phyloP scores from a whole-genome alignment of 2,329 filamentous ascomycete species.

The Colletotrichum endophyticum region DNA sequence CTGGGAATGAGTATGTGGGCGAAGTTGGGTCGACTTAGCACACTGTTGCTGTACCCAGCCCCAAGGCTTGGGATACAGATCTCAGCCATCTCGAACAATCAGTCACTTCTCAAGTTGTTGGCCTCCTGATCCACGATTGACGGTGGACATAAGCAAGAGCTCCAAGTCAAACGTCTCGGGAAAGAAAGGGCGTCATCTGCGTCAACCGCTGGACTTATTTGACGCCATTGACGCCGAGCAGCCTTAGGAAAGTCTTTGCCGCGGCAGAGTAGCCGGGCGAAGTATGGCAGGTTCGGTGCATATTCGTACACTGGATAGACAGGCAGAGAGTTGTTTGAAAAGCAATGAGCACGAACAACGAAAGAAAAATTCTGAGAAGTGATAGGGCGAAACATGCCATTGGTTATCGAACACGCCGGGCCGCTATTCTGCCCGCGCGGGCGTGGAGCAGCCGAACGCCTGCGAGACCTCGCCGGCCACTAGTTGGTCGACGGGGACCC shows the following conservation, averaged over 20 bases:
- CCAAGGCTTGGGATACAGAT: neutral
- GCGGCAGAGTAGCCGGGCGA: neutral
- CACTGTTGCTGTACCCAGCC: neutral
- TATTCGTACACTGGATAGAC: neutral
- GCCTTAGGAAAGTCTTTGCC: neutral
- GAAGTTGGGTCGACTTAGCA: neutral
- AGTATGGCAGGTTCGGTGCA: neutral
- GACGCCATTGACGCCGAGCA: conserved; percentile 13
- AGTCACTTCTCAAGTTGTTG: neutral
- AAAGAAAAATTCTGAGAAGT: conserved; percentile 16
- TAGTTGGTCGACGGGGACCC: conserved; percentile 6
- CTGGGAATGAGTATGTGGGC: neutral
- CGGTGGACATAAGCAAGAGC: conserved; percentile 14
- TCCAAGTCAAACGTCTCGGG: conserved; percentile 13
- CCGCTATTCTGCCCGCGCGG: conserved; percentile 8
- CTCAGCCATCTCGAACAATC: conserved; percentile 1
- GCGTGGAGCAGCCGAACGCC: conserved; percentile 7
- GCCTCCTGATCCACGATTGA: conserved; percentile 1
- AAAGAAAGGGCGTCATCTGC: conserved; percentile 12
- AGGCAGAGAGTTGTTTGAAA: conserved; percentile 2
- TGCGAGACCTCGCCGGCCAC: conserved; percentile 10
- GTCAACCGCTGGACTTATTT: conserved; percentile 12
- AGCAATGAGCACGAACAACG: conserved; percentile 10
- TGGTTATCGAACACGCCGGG: conserved; percentile 8
- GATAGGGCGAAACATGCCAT: conserved; percentile 20